Evolutionary conservation across 2,329 filamentous ascomycete genomes (phyloP), one percentile per base, ranked within the genome.

Genomic region (Aureobasidium pullulans): DNA sequence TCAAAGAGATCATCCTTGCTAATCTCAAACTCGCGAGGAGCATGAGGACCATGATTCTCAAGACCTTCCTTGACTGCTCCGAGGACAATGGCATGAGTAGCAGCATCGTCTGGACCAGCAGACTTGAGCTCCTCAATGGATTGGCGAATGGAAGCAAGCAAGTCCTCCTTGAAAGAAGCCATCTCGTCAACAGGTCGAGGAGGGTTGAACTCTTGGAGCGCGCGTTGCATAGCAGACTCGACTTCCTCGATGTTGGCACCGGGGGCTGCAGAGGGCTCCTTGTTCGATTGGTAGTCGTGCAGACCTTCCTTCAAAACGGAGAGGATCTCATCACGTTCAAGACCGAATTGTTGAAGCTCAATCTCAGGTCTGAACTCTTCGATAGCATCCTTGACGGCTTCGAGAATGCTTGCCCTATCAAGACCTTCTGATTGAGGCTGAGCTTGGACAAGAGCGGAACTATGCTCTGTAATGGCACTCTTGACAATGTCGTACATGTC

Each of bases 291-390:
- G 68, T 94, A 91, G 48, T 90, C 84, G 64, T 89, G 85, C 0
- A 97, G 81, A 0, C 93, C 93, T 75, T 96, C 88, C 65, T 89
- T 86, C 29, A 97, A 80, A 64, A 91, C 96, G 40, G 88, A 85
- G 13, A 97, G 78, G 49, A 97, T 88, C 69, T 97, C 93, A 11
- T 96, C 90, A 5, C 90, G 83, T 71, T 96, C 93, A 1, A 97
- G 78, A 1, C 92, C 93, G 63, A 95, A 88, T 67, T 96, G 90
- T 66, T 96, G 88, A 4, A 96, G 81, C 66, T 96, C 87, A 53
- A 96, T 90, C 66, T 96, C 90, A 1, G 93, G 93, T 73, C 96
- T 96, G 75, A 96, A 96, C 57, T 86, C 89, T 69, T 96, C 93
- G 84, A 91, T 96, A 1, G 92, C 93, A 66, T 96, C 91, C 65